These are phyloP conservation scores for Seiridium unicorne DNA, from an alignment of 2,329 filamentous ascomycete genomes.

Conservation along the genomic window DNA sequence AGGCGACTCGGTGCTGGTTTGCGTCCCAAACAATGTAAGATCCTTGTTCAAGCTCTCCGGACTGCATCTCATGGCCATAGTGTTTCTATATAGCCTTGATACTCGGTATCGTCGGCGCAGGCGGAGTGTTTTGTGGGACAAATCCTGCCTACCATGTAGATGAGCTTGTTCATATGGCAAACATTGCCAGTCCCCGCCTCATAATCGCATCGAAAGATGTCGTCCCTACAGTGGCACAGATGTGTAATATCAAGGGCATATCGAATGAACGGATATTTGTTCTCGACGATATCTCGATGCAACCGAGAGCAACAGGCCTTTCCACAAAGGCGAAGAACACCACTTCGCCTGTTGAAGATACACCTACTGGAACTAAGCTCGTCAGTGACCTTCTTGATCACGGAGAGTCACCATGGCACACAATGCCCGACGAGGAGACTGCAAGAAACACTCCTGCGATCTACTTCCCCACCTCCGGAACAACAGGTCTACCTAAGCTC, in stretches of 20 bases:
- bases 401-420: not conserved
- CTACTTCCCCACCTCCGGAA: constrained; percentile 3
- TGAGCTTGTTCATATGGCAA: constrained; percentile 1
- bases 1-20: not conserved
- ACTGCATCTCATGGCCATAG: constrained; percentile 22
- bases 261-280: not conserved
- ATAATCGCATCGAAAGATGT: not conserved
- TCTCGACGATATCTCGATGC: not conserved
- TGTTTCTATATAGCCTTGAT: constrained; percentile 36
- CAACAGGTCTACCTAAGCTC: constrained; percentile 3
- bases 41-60: not conserved
- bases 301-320: not conserved
- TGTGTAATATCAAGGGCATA: constrained; percentile 4
- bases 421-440: not conserved
- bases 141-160: constrained; percentile 3
- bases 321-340: not conserved
- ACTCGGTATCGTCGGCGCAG: constrained; percentile 23
- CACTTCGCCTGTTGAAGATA: not conserved
- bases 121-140: not conserved
- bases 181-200: constrained; percentile 5
- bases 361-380: not conserved
- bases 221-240: not conserved
- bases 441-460: not conserved
- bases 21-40: constrained; percentile 2
- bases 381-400: not conserved